Evolutionary conservation across 2,329 filamentous ascomycete genomes (phyloP).

Genomic region (Phialophora expanda): DNA sequence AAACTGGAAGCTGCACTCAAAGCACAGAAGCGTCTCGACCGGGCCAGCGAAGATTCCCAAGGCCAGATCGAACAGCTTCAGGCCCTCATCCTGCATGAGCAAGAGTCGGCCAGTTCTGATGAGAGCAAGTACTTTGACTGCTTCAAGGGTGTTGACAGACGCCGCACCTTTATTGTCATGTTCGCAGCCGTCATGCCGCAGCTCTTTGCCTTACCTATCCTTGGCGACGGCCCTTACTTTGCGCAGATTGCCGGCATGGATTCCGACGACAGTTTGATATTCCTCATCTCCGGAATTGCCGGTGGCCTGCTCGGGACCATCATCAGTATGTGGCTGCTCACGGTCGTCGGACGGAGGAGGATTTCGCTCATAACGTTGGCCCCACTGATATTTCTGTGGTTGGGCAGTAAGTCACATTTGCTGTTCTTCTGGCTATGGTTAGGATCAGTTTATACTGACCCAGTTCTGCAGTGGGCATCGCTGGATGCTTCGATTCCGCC

Average conservation of each 20-base stretch:
- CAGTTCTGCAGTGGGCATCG: conserved; percentile 48
- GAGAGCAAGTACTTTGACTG: conserved; percentile 45
- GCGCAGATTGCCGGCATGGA: conserved; percentile 45
- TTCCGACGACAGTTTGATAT: conserved; percentile 45
- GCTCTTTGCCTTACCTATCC: conserved; percentile 54
- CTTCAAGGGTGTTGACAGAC: conserved; percentile 39
- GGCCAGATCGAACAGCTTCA: conserved; percentile 45
- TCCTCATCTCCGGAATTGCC: conserved; percentile 55
- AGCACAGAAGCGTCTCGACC: conserved; percentile 58
- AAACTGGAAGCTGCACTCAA: conserved; percentile 49
- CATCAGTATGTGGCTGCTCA: conserved; percentile 53
- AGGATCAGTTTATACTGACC: neutral
- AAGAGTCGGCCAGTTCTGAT: conserved; percentile 49
- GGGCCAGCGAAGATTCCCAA: conserved; percentile 45
- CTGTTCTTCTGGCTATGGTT: neutral
- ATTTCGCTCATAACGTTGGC: conserved; percentile 48
- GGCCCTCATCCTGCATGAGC: conserved; percentile 54
- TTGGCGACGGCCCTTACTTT: conserved; percentile 53
- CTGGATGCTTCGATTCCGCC: conserved; percentile 50
- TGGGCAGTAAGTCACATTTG: conserved; percentile 38
- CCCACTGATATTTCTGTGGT: conserved; percentile 48
- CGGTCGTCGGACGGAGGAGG: conserved; percentile 48
- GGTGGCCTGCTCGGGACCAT: conserved; percentile 54
- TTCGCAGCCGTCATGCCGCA: conserved; percentile 53
- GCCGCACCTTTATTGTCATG: conserved; percentile 44